phyloP scores from a whole-genome alignment of 768 basidiomycete genomes.

The Hygrocybe punicea region DNA sequence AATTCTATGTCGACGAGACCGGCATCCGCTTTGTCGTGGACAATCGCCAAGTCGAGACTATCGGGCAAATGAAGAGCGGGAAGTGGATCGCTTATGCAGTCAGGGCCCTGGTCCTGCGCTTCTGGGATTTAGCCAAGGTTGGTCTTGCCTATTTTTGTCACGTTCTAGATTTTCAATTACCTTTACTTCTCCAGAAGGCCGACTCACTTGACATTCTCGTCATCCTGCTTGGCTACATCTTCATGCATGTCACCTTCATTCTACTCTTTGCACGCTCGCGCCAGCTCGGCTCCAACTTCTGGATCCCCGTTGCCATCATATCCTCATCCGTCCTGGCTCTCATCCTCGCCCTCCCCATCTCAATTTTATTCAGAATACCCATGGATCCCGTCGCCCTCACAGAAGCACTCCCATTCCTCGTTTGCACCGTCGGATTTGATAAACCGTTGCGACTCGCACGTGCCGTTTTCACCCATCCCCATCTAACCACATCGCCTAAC shows the following conservation, averaged over 20 bases:
- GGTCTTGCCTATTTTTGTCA: constrained; percentile 11
- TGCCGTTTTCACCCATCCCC: constrained; percentile 83
- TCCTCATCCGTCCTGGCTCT: constrained; percentile 80
- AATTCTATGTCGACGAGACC: constrained; percentile 33
- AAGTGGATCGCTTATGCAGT: constrained; percentile 90
- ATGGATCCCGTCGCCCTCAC: constrained; percentile 91
- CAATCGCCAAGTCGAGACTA: constrained; percentile 45
- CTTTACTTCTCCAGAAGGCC: constrained; percentile 59
- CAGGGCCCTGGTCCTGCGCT: constrained; percentile 68
- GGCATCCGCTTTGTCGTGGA: constrained; percentile 50
- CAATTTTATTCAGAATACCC: constrained; percentile 68
- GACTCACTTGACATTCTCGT: constrained; percentile 95
- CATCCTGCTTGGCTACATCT: constrained; percentile 86
- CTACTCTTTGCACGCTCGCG: constrained; percentile 86
- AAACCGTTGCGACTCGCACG: constrained; percentile 91
- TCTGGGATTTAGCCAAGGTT: constrained; percentile 83
- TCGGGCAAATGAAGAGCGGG: constrained; percentile 73
- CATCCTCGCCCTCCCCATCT: constrained; percentile 77
- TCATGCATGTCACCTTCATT: constrained; percentile 96
- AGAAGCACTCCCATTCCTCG: constrained; percentile 95
- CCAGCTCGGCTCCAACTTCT: constrained; percentile 67
- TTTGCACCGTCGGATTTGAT: constrained; percentile 97
- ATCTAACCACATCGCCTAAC: constrained; percentile 44
- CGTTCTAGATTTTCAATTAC: background rate
- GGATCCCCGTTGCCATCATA: constrained; percentile 65